Conservation (phyloP, 2,329 filamentous ascomycete species). For the Pseudocercospora fuligena region DNA sequence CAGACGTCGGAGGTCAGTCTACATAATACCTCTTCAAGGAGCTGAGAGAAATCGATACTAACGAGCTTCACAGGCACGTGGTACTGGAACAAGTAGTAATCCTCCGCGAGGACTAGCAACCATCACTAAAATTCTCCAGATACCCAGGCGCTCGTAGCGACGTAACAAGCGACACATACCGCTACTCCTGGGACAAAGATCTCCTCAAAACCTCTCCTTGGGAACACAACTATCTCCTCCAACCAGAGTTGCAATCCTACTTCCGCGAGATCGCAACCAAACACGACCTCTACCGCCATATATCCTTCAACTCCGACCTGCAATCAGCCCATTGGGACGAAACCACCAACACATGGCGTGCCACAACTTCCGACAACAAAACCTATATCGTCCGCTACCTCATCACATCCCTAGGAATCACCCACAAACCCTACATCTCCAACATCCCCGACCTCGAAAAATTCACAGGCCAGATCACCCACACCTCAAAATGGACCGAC, state of each 20-base stretch:
- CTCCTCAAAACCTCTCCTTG: constrained; percentile 8
- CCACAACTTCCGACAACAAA: not conserved
- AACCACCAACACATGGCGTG: not conserved
- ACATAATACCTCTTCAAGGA: not conserved
- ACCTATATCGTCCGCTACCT: constrained; percentile 12
- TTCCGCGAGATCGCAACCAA: constrained; percentile 14
- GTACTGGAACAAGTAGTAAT: constrained; percentile 4
- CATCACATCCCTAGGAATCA: constrained; percentile 14
- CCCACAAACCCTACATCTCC: constrained; percentile 53
- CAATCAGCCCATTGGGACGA: constrained; percentile 16
- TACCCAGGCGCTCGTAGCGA: constrained; percentile 12
- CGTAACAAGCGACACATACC: constrained; percentile 12
- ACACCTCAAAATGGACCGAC: constrained; percentile 46
- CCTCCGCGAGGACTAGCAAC: not conserved
- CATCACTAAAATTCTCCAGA: not conserved
- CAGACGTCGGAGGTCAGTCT: constrained; percentile 9
- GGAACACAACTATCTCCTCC: constrained; percentile 16
- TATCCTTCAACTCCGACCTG: constrained; percentile 11
- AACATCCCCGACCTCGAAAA: constrained; percentile 62
- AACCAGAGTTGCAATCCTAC: constrained; percentile 16
- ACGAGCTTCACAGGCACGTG: not conserved
- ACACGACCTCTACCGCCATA: constrained; percentile 16
- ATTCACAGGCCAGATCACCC: constrained; percentile 61
- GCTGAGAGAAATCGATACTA: not conserved
- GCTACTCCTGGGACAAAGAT: constrained; percentile 17